Conservation (phyloP, 2,329 filamentous ascomycete genomes). For the Aureobasidium vineae region DNA sequence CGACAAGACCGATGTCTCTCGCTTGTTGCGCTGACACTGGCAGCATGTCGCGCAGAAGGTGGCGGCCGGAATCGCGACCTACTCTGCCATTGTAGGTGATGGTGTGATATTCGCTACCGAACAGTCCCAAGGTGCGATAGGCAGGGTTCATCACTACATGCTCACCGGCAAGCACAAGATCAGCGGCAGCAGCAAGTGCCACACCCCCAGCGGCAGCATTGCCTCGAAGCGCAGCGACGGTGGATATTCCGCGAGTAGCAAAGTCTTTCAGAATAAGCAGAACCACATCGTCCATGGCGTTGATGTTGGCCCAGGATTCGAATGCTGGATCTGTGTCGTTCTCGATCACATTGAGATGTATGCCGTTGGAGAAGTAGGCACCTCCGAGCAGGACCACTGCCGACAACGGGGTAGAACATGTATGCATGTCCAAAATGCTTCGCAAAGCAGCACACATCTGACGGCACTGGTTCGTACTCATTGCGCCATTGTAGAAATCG, state of each 20-base stretch:
- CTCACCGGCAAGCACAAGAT: conserved; percentile 42
- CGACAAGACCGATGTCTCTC: conserved; percentile 42
- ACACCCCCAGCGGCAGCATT: conserved; percentile 49
- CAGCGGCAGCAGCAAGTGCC: conserved; percentile 43
- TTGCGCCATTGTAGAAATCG: conserved; percentile 48
- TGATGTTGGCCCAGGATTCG: conserved; percentile 49
- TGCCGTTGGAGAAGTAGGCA: conserved; percentile 47
- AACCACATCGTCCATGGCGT: conserved; percentile 46
- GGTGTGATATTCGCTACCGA: conserved; percentile 47
- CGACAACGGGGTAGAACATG: conserved; percentile 35
- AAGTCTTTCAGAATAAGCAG: conserved; percentile 43
- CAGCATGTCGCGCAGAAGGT: conserved; percentile 41
- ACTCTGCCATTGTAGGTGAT: conserved; percentile 44
- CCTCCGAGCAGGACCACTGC: conserved; percentile 45
- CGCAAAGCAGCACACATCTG: conserved; percentile 42
- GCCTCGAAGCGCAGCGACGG: conserved; percentile 43
- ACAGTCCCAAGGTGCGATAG: conserved; percentile 40
- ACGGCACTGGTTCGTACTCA: conserved; percentile 44
- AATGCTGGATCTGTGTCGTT: conserved; percentile 40
- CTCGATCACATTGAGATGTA: conserved; percentile 48
- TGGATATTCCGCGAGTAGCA: conserved; percentile 40
- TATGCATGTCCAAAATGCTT: conserved; percentile 38
- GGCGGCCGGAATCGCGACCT: conserved; percentile 36
- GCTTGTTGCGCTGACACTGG: conserved; percentile 44
- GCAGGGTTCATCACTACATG: conserved; percentile 46